Base-by-base conservation (phyloP, 148 eudicot genomes). In the Vaccinium corymbosum region DNA sequence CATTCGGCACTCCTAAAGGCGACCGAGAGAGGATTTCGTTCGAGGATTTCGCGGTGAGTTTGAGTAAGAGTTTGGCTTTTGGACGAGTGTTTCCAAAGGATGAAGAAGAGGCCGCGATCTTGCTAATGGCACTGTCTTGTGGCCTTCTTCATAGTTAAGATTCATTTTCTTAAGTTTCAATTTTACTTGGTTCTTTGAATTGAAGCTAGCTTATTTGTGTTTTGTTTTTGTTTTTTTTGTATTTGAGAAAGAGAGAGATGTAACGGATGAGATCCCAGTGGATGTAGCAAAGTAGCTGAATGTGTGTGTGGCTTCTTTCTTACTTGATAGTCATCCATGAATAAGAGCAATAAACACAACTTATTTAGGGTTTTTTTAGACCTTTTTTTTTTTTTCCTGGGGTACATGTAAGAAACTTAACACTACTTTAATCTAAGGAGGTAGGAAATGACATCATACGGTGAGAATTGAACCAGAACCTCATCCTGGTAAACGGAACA, bases 31-130 rank as follows among this genome's bases (percentile, higher is more conserved):
- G 52, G 74, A 72, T 27, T 48, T 9, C 80, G 48, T 85, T 86
- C 5, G 85, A 86, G 61, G 88, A 86, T 10, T 82, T 86, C 46
- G 85, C 85, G 0, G 0, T 78, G 52, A 86, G 85, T 50, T 48
- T 86, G 70, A 82, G 78, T 12, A 55, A 79, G 57, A 86, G 79
- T 74, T 82, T 78, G 27, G 10, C 80, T 19, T 61, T 76, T 7
- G 70, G 75, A 53, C 79, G 80, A 77, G 86, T 81, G 1, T 90
- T 90, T 74, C 90, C 93, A 0, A 84, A 80, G 10, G 92, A 91
- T 52, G 93, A 90, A 87, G 91, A 91, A 89, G 93, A 91, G 85
- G 93, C 91, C 20, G 93, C 93, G n/a, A 80, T 91, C 66, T 83
- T 91, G 49, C 79, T 91, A 38, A 91, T 91, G 93, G 92, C 92